Percentiles rank a stretch among this genome's conserved stretches.
Evolutionary conservation across 805 yeast genomes (phyloP).

Genomic region (Isabelozyma gotoi): DNA sequence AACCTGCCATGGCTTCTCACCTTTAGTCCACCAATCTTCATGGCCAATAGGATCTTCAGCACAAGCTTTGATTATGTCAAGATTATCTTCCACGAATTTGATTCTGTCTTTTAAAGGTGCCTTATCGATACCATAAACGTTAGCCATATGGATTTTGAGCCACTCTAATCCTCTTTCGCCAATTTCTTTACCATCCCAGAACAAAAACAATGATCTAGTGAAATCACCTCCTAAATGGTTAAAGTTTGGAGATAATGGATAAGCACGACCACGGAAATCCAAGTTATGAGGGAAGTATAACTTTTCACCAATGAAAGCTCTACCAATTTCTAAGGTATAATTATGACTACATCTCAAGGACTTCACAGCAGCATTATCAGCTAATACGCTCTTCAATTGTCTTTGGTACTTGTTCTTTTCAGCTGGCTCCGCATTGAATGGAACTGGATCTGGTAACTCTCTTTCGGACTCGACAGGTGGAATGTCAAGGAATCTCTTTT

Average conservation of each 20-base stretch:
- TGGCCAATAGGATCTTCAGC: slow-evolving; percentile 63
- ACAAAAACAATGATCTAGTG: slow-evolving; percentile 66
- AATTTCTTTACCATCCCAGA: slow-evolving; percentile 74
- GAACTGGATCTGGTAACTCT: slow-evolving; percentile 47
- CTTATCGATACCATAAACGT: slow-evolving; percentile 74
- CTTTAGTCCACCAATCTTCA: slow-evolving; percentile 65
- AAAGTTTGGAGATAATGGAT: slow-evolving; percentile 77
- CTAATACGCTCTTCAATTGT: slow-evolving; percentile 53
- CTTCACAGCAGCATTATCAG: slow-evolving; percentile 64
- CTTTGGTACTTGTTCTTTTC: slow-evolving; percentile 69
- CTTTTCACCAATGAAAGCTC: slow-evolving; percentile 79
- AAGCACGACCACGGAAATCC: slow-evolving; percentile 83
- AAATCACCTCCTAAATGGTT: slow-evolving; percentile 80
- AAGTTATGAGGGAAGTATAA: slow-evolving; percentile 78
- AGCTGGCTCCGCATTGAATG: slow-evolving; percentile 71
- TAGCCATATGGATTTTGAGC: slow-evolving; percentile 76
- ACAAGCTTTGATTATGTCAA: slow-evolving; percentile 53
- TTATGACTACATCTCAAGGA: slow-evolving; percentile 93
- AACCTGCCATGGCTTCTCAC: slow-evolving; percentile 85
- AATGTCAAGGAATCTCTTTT: slow-evolving; percentile 71
- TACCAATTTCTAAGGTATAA: slow-evolving; percentile 91
- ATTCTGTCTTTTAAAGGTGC: slow-evolving; percentile 65
- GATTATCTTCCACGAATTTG: slow-evolving; percentile 54
- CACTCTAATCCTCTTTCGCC: slow-evolving; percentile 67
- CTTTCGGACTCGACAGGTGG: slow-evolving; percentile 49